Percentiles rank a stretch among this genome's conserved stretches.
Evolutionary conservation across 2,329 filamentous ascomycete species (phyloP).

Genomic region (Penicillium sp.): DNA sequence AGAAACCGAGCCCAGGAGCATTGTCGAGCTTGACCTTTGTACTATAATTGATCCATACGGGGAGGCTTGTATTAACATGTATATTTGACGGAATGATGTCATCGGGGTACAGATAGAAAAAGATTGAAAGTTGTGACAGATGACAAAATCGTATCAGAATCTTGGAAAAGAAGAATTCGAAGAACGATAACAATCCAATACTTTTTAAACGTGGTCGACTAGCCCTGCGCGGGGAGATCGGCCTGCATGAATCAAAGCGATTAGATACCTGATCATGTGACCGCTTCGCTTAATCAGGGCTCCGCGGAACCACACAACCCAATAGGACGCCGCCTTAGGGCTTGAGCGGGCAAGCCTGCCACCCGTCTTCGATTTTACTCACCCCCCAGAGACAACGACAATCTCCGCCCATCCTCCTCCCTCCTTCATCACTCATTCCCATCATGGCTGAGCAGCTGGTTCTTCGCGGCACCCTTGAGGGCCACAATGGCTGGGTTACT

Average conservation of each 20-base stretch:
- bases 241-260: background rate
- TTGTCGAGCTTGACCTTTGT: slow-evolving; percentile 3
- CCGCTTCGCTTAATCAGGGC: slow-evolving; percentile 37
- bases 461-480: slow-evolving; percentile 95
- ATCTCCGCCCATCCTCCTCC: slow-evolving; percentile 44
- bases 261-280: slow-evolving; percentile 24
- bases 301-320: slow-evolving; percentile 28
- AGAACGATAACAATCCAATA: background rate
- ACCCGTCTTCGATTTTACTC: slow-evolving; percentile 43
- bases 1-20: background rate
- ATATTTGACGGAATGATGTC: slow-evolving; percentile 4
- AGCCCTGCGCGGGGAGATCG: too few species aligned
- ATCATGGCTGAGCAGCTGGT: slow-evolving; percentile 91
- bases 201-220: background rate
- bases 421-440: slow-evolving; percentile 44
- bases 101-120: background rate
- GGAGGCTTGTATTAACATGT: slow-evolving; percentile 3
- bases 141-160: background rate
- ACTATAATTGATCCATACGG: slow-evolving; percentile 10
- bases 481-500: slow-evolving; percentile 99
- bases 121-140: background rate
- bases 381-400: slow-evolving; percentile 42
- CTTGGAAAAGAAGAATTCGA: background rate
- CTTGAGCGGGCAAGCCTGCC: slow-evolving; percentile 38
- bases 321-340: slow-evolving; percentile 40